Conservation (phyloP, 768 basidiomycete species). For the Stropharia rugosoannulata region DNA sequence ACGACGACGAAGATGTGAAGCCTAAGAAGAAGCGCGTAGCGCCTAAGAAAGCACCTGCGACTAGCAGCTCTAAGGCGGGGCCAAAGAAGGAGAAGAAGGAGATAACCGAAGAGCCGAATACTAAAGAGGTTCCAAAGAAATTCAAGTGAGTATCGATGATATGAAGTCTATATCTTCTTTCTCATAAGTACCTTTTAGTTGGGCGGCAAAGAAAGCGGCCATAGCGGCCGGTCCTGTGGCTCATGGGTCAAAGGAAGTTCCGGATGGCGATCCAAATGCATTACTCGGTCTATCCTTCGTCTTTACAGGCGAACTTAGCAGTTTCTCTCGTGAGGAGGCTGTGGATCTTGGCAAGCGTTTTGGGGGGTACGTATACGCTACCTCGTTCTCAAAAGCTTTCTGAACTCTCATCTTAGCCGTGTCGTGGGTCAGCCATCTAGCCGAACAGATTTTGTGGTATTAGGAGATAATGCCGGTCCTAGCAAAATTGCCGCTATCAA, state of each 20-base stretch:
- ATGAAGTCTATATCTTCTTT: neutral
- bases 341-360: constrained; percentile 88
- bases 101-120: constrained; percentile 14
- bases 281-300: constrained; percentile 88
- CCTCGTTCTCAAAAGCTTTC: neutral
- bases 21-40: constrained; percentile 25
- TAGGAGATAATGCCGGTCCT: constrained; percentile 87
- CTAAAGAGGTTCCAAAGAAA: constrained; percentile 20
- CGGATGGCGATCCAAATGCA: constrained; percentile 70
- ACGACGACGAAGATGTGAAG: constrained; percentile 23
- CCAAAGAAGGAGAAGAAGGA: constrained; percentile 14
- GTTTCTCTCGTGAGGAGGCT: constrained; percentile 87
- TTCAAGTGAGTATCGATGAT: constrained; percentile 22
- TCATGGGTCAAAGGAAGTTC: constrained; percentile 68
- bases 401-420: constrained; percentile 46
- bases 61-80: constrained; percentile 9
- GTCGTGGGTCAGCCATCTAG: constrained; percentile 87
- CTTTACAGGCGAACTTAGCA: constrained; percentile 91
- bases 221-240: constrained; percentile 62
- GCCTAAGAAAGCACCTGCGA: constrained; percentile 18
- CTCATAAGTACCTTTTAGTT: constrained; percentile 24
- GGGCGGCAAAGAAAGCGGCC: constrained; percentile 54
- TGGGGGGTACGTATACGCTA: constrained; percentile 66
- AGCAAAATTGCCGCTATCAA: constrained; percentile 86
- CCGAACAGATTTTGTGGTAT: constrained; percentile 85